These are phyloP conservation scores for Lupinus albus DNA, from an alignment of 306 rosid genomes.

Conservation along the genomic window DNA sequence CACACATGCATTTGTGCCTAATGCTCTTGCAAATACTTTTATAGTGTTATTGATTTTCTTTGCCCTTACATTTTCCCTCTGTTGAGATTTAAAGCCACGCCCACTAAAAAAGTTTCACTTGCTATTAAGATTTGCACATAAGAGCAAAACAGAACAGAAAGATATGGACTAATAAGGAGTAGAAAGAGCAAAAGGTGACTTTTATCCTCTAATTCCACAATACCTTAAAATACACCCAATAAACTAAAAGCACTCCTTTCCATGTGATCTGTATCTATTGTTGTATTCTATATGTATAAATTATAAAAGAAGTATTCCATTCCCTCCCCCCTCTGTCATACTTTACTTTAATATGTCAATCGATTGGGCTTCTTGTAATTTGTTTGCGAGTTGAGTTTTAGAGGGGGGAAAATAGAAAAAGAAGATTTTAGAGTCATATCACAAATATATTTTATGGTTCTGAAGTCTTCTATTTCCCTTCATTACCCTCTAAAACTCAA, in stretches of 20 bases:
- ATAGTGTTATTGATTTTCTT: conserved; percentile 19
- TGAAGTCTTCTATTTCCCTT: too few relatives aligned
- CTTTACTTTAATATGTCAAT: conserved; percentile 43
- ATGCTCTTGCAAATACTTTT: conserved; percentile 23
- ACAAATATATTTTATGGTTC: too few relatives aligned
- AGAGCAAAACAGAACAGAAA: conserved; percentile 36
- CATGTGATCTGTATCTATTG: conserved; percentile 28
- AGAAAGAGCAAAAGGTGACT: conserved; percentile 40
- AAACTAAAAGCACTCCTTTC: conserved; percentile 38
- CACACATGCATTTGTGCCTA: conserved; percentile 31
- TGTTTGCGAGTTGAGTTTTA: too few relatives aligned
- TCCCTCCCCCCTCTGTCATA: conserved; percentile 43
- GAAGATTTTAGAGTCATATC: too few relatives aligned
- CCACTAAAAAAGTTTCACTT: conserved; percentile 43
- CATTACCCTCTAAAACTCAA: too few relatives aligned
- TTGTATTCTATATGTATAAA: conserved; percentile 37
- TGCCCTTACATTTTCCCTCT: conserved; percentile 21
- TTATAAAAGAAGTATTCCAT: conserved; percentile 50
- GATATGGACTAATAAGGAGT: conserved; percentile 18
- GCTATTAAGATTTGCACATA: conserved; percentile 37
- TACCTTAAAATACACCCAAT: conserved; percentile 26
- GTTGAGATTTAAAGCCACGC: conserved; percentile 55
- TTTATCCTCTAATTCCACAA: conserved; percentile 37
- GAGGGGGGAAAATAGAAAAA: too few relatives aligned
- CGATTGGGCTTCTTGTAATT: conserved; percentile 50